Evolutionary conservation across 176 grass and related monocot species (phyloP).

Genomic region (Oryza brachyantha): DNA sequence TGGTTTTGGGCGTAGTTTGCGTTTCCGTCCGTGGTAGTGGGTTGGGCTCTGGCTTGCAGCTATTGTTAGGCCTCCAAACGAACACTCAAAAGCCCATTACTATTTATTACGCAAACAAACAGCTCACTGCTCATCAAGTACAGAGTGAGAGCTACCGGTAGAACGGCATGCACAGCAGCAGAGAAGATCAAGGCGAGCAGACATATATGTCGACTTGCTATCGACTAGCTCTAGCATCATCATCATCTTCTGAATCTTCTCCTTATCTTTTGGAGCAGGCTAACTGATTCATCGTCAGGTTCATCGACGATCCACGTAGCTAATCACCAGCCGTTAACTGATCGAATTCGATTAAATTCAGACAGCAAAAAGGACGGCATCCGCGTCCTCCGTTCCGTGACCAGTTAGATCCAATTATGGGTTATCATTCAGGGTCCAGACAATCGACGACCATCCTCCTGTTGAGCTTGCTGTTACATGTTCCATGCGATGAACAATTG

Average conservation of each 20-base stretch:
- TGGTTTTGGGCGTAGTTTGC: no score
- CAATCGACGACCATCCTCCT: background rate
- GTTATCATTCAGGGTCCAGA: background rate
- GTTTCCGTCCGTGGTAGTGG: no score
- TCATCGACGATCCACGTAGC: background rate
- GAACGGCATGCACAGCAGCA: background rate
- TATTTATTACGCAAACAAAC: background rate
- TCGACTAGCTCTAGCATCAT: background rate
- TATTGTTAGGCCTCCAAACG: background rate
- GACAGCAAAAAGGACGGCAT: background rate
- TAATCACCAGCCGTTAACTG: background rate
- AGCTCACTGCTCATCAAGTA: background rate
- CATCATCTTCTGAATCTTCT: background rate
- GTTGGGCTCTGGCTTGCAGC: no score
- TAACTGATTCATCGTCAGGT: background rate
- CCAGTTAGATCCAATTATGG: background rate
- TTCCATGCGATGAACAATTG: background rate
- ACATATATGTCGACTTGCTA: background rate
- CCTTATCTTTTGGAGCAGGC: background rate
- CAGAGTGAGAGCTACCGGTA: no score
- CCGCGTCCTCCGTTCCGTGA: background rate
- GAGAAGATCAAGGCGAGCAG: background rate
- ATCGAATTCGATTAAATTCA: background rate
- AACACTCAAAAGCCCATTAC: background rate
- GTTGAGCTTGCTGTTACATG: background rate